Evolutionary conservation across 2,329 filamentous ascomycete species (phyloP).

Genomic region (Colletotrichum sidae): DNA sequence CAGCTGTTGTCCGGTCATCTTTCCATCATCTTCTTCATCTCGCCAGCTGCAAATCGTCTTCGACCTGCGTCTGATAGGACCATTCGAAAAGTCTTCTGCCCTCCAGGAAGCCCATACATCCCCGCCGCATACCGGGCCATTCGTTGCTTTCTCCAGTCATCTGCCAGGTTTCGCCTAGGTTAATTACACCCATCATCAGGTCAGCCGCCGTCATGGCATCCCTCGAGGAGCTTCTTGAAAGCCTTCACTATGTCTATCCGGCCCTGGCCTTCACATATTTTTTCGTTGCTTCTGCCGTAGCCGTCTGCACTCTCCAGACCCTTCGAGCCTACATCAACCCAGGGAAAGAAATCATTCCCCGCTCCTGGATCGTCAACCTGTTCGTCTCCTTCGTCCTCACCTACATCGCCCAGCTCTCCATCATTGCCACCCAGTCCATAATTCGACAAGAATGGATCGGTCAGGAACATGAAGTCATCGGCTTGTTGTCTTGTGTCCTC

Average conservation of each 20-base stretch:
- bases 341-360: conserved; percentile 52
- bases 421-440: conserved; percentile 52
- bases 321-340: conserved; percentile 47
- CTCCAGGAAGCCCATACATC: not conserved
- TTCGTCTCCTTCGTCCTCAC: conserved; percentile 57
- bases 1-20: not conserved
- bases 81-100: conserved; percentile 1
- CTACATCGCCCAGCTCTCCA: conserved; percentile 60
- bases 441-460: conserved; percentile 52
- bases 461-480: conserved; percentile 64
- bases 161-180: not conserved
- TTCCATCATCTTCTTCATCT: not conserved
- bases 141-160: conserved; percentile 2
- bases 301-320: conserved; percentile 65
- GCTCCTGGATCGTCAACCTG: conserved; percentile 54
- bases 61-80: conserved; percentile 1
- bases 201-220: conserved; percentile 36
- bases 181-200: not conserved
- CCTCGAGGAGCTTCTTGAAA: conserved; percentile 49
- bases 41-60: conserved; percentile 4
- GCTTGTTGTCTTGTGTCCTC: conserved; percentile 70
- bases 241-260: conserved; percentile 71
- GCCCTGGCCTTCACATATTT: conserved; percentile 69
- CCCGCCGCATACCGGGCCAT: not conserved
- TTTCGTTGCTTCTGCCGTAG: conserved; percentile 60